Evolutionary conservation across 306 rosid genomes (phyloP).

Genomic region (Cucurbita pepo): DNA sequence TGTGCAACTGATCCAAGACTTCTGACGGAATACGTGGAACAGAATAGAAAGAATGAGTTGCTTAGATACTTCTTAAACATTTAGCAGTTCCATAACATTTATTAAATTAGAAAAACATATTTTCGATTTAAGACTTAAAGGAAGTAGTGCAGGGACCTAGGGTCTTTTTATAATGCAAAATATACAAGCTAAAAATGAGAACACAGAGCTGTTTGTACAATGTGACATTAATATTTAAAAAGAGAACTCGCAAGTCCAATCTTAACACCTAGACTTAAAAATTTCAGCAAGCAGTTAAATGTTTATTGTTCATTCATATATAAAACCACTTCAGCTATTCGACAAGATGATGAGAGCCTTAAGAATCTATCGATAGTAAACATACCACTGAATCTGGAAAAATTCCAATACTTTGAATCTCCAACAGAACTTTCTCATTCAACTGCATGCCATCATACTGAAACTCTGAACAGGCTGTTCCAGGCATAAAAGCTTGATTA

Average conservation of each 20-base stretch:
- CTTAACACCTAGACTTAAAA: background rate
- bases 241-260: background rate
- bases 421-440: conserved; percentile 78
- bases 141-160: background rate
- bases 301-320: background rate
- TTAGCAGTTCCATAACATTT: background rate
- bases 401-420: conserved; percentile 81
- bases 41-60: background rate
- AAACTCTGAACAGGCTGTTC: conserved; percentile 43
- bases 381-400: conserved; percentile 64
- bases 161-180: background rate
- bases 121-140: background rate
- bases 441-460: conserved; percentile 53
- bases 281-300: background rate
- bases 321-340: background rate
- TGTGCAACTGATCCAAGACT: background rate
- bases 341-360: background rate
- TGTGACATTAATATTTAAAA: background rate
- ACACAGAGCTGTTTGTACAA: background rate
- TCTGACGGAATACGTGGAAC: background rate
- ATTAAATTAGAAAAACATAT: background rate
- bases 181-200: background rate
- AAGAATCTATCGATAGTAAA: background rate
- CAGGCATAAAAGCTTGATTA: conserved; percentile 31
- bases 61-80: background rate